These are phyloP conservation scores for Saccharomycopsis guyanensis DNA, from an alignment of 805 yeast genomes.

Conservation along the genomic window DNA sequence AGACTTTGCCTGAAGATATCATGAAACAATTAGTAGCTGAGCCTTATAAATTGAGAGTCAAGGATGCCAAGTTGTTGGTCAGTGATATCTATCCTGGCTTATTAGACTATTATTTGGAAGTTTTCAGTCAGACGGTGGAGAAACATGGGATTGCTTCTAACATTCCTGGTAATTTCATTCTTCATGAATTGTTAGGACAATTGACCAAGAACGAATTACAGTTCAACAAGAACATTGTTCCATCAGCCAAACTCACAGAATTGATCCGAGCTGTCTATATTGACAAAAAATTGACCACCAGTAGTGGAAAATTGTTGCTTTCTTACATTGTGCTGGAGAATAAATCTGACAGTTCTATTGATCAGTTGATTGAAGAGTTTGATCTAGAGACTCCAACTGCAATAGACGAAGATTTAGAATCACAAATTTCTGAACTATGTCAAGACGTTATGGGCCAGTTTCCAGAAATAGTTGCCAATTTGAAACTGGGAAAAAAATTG, in stretches of 20 bases:
- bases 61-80: slow-evolving; percentile 66
- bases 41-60: slow-evolving; percentile 53
- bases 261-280: slow-evolving; percentile 43
- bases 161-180: slow-evolving; percentile 66
- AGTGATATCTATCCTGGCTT: slow-evolving; percentile 30
- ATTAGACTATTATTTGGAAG: slow-evolving; percentile 43
- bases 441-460: slow-evolving; percentile 36
- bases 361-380: slow-evolving; percentile 44
- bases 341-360: slow-evolving; percentile 33
- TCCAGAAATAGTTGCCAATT: slow-evolving; percentile 47
- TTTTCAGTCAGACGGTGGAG: slow-evolving; percentile 29
- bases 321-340: slow-evolving; percentile 50
- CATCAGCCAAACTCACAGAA: slow-evolving; percentile 43
- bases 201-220: slow-evolving; percentile 35
- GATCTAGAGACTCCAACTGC: slow-evolving; percentile 34
- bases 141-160: slow-evolving; percentile 27
- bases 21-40: slow-evolving; percentile 35
- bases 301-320: slow-evolving; percentile 61
- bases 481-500: slow-evolving; percentile 48
- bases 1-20: slow-evolving; percentile 55
- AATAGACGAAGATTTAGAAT: slow-evolving; percentile 23
- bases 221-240: slow-evolving; percentile 31
- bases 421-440: slow-evolving; percentile 35
- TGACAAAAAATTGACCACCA: slow-evolving; percentile 43
- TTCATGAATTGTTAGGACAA: slow-evolving; percentile 72